These are phyloP conservation scores for Abrus pulchellus DNA, from an alignment of 306 rosid species.

Conservation along the genomic window DNA sequence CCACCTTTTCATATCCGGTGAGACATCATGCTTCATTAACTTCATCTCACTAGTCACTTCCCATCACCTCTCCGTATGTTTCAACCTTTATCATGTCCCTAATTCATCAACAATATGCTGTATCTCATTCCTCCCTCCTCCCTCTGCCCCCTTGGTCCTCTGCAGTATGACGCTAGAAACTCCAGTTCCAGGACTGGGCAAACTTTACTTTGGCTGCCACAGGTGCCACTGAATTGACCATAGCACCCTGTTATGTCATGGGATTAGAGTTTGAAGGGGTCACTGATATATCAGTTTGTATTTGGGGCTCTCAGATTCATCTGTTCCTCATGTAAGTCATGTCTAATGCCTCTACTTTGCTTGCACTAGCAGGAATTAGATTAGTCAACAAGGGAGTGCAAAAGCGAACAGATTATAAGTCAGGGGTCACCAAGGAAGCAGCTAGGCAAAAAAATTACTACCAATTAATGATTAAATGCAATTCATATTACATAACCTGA, in stretches of 20 bases:
- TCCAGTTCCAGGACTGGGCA: neutral
- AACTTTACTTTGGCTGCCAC: conserved; percentile 1
- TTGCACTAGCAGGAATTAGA: neutral
- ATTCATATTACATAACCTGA: conserved; percentile 56
- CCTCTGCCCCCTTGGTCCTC: neutral
- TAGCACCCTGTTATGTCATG: neutral
- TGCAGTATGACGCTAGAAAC: neutral
- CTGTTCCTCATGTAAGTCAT: neutral
- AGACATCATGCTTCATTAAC: no score
- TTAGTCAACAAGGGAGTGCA: conserved; percentile 1
- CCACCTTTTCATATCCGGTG: no score
- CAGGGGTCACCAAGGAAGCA: neutral
- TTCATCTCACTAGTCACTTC: no score
- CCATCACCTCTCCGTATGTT: no score
- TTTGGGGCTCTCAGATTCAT: neutral
- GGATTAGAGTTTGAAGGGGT: neutral
- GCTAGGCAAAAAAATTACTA: conserved; percentile 49
- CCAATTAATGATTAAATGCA: conserved; percentile 51
- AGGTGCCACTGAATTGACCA: conserved; percentile 33
- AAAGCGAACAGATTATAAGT: neutral
- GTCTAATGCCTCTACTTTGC: conserved; percentile 3
- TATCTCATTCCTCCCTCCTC: no score
- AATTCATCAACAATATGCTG: no score
- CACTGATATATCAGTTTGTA: neutral
- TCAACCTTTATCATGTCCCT: no score